Evolutionary conservation across 2,329 filamentous ascomycete species (phyloP).

Genomic region (Chaetomiaceae sp.): DNA sequence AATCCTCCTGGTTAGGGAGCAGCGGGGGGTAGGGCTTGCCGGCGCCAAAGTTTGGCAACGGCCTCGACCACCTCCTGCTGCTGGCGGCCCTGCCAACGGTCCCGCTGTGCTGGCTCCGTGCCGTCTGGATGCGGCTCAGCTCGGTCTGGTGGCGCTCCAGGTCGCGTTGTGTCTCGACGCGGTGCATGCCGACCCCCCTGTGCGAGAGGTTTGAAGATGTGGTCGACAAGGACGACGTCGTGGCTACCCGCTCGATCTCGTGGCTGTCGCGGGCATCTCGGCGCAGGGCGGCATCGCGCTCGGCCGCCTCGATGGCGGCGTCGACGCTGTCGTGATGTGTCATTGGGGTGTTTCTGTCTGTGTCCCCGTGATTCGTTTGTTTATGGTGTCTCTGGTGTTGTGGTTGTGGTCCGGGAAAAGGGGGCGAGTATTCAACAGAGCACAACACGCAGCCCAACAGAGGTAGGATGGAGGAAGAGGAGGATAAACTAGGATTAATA

Average conservation of each 20-base stretch:
- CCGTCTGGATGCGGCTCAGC: slow-evolving; percentile 66
- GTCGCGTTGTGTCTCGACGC: slow-evolving; percentile 60
- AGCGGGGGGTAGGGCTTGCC: slow-evolving; percentile 71
- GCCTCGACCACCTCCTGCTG: slow-evolving; percentile 48
- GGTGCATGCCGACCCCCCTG: slow-evolving; percentile 47
- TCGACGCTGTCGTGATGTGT: slow-evolving; percentile 51
- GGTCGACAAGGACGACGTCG: slow-evolving; percentile 47
- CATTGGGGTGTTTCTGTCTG: slow-evolving; percentile 27
- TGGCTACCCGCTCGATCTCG: slow-evolving; percentile 57
- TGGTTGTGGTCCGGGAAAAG: not conserved
- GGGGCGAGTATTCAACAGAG: not conserved
- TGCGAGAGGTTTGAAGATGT: slow-evolving; percentile 41
- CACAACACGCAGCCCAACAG: slow-evolving; percentile 2
- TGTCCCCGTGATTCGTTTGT: not conserved
- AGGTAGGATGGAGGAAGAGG: not conserved
- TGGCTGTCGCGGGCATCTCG: slow-evolving; percentile 35
- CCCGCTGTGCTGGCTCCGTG: slow-evolving; percentile 62
- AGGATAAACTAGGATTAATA: no score
- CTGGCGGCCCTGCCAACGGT: slow-evolving; percentile 59
- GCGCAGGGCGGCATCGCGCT: slow-evolving; percentile 46
- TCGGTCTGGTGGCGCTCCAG: slow-evolving; percentile 66
- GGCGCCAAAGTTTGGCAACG: slow-evolving; percentile 64
- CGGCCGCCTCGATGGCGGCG: slow-evolving; percentile 48
- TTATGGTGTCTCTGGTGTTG: not conserved
- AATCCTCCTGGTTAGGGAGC: slow-evolving; percentile 66